Evolutionary conservation across 768 basidiomycete species (phyloP).

Genomic region (Boletus vinaceobasis): DNA sequence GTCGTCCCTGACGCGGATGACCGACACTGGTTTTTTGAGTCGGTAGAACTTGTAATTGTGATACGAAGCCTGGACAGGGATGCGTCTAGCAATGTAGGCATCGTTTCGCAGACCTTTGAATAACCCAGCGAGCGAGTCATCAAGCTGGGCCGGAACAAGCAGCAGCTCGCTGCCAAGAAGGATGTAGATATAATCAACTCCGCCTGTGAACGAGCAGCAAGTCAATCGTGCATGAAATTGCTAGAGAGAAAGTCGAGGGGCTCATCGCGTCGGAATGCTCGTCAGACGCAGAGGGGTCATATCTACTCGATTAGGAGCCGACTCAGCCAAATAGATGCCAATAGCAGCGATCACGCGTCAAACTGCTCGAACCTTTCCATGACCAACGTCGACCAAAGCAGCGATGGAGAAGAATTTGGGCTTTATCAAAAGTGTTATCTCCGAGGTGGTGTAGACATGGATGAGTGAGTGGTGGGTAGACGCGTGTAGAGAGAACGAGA

Average conservation of each 20-base stretch:
- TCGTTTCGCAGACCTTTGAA: neutral
- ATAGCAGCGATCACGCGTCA: too few relatives aligned
- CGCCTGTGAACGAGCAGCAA: neutral
- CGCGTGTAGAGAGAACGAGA: neutral
- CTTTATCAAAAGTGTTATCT: slow-evolving; percentile 39
- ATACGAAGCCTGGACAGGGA: too few relatives aligned
- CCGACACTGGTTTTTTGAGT: too few relatives aligned
- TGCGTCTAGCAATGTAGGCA: neutral
- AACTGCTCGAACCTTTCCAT: too few relatives aligned
- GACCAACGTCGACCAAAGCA: too few relatives aligned
- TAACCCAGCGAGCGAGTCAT: neutral
- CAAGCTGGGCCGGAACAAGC: neutral
- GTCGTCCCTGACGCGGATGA: too few relatives aligned
- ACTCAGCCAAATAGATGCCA: too few relatives aligned
- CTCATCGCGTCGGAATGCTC: too few relatives aligned
- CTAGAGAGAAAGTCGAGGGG: neutral
- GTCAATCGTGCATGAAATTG: neutral
- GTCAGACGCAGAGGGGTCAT: too few relatives aligned
- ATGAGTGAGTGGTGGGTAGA: slow-evolving; percentile 7
- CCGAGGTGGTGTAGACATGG: slow-evolving; percentile 41
- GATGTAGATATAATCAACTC: neutral
- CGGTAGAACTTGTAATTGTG: too few relatives aligned
- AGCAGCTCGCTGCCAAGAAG: neutral
- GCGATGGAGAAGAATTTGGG: slow-evolving; percentile 40
- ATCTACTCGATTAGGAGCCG: too few relatives aligned